Base-by-base conservation (phyloP, 805 yeast species). In the Pichia nakasei region DNA sequence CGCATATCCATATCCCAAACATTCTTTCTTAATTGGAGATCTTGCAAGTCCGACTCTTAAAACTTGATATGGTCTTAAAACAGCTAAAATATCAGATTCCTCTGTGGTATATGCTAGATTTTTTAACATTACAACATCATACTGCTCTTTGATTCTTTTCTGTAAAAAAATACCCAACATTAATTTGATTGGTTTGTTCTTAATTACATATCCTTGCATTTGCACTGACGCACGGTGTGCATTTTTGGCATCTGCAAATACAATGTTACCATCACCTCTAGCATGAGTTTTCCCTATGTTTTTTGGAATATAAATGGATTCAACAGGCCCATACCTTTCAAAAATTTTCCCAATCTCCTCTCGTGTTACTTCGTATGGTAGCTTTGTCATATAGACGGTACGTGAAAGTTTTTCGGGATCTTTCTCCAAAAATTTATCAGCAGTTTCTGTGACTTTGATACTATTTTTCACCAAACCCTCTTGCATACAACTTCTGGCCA, bases 1-100 rank as follows among this genome's bases (percentile, higher is more conserved):
- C 27, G 81, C 66, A 51, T 78, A 81, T 1, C 85, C 86, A 54
- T 75, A 77, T 2, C 85, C 85, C 13, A 59, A 41, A 20, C 61
- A 55, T 38, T 52, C 46, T 15, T 49, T 41, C 1, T 59, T 53
- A n/a, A 57, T 50, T 5, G 64, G 63, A 0, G 63, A 57, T 34
- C 56, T 47, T 13, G 53, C 52, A 15, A 61, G 42, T 18, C 60
- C 58, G 38, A 63, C 52, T 29, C 63, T 39, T n/a, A 58, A 29
- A 1, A 60, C 63, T 26, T 56, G 57, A 22, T 49, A 47, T 1
- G 57, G 58, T 9, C 55, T 57, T 33, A 60, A 52, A 6, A 52
- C 17, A 8, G 47, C 35, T 55, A 58, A 52, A 1, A 61, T 42
- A 11, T 60, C 58, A 2, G 47, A 48, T 27, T 61, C 64, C 3